Base-by-base conservation (phyloP, 2,329 filamentous ascomycete species). In the Helicocarpus griseus region DNA sequence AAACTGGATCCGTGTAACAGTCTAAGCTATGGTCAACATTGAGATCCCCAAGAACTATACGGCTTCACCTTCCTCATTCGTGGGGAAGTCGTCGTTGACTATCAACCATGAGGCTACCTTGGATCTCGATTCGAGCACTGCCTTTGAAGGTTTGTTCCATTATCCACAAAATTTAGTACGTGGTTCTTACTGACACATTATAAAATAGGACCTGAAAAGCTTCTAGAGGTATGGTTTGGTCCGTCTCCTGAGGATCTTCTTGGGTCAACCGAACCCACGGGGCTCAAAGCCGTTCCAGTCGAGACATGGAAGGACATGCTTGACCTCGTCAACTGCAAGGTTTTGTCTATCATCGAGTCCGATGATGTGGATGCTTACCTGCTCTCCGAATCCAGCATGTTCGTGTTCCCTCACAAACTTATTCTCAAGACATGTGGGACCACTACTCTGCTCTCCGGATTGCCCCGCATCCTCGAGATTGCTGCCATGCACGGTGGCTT, bases 381-480 rank as follows among this genome's bases (percentile, higher is more conserved):
- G 5, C 79, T 98, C 51, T 98, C 93, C 57, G 93, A 98, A 74
- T 97, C 93, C 38, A 97, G 93, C 86, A 95, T 98, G 90, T 98
- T 98, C 68, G 89, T 98, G 61, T 98, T 95, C 71, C 89, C 90
- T n/a, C 93, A 98, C 80, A 98, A 98, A 78, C 80, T 98, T 57
- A 95, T 98, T 55, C 77, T 98, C 60, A 98, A 98, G 81, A 98
- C 93, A 6, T 98, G 93, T 64, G 93, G 93, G 54, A 98, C 93
- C 22, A 98, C 93, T 13, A 98, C 93, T 2, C 76, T 98, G 49
- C 80, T 98, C 5, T 85, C 87, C 45, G 93, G 93, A 19, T 79
- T 98, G 43, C 88, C 89, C 59, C 88, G 89, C 60, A 85, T 98
- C 69, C 78, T 98, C 50, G 89, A 94, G 68, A 95, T 97, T 63